Evolutionary conservation across 2,329 filamentous ascomycete genomes (phyloP).

Genomic region (Pseudogymnoascus sp.): DNA sequence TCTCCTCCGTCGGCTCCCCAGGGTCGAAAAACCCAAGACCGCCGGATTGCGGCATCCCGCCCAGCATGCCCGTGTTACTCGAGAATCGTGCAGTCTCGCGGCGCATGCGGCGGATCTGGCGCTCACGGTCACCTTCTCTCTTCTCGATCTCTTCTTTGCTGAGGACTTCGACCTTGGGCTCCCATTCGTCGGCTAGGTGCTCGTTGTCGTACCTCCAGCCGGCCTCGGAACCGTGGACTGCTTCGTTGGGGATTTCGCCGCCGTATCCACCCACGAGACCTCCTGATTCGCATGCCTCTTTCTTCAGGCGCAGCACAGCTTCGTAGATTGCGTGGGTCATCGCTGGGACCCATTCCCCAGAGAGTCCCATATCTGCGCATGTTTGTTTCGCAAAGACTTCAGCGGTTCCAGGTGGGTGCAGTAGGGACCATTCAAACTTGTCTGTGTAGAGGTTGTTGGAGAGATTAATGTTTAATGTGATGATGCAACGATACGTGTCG

Average conservation of each 20-base stretch:
- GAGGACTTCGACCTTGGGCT: slow-evolving; percentile 71
- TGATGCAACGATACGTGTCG: slow-evolving; percentile 89
- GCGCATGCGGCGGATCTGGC: slow-evolving; percentile 77
- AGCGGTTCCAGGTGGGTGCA: slow-evolving; percentile 85
- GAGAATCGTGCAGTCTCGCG: slow-evolving; percentile 91
- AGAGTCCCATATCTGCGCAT: slow-evolving; percentile 81
- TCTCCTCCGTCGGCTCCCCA: slow-evolving; percentile 56
- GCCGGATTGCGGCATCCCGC: slow-evolving; percentile 57
- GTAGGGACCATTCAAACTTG: slow-evolving; percentile 94
- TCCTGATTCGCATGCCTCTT: slow-evolving; percentile 89
- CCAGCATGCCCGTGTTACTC: slow-evolving; percentile 73
- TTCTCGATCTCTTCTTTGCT: slow-evolving; percentile 98
- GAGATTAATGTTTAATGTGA: slow-evolving; percentile 84
- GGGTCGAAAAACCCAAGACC: slow-evolving; percentile 46
- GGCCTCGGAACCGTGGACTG: slow-evolving; percentile 71
- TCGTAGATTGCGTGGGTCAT: slow-evolving; percentile 98
- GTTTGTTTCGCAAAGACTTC: slow-evolving; percentile 90
- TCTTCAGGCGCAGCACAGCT: slow-evolving; percentile 84
- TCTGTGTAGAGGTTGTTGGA: slow-evolving; percentile 89
- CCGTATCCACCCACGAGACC: slow-evolving; percentile 69
- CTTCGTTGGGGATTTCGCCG: slow-evolving; percentile 78
- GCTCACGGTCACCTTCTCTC: slow-evolving; percentile 85
- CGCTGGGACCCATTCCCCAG: slow-evolving; percentile 87
- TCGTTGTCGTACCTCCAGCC: slow-evolving; percentile 96
- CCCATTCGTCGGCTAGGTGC: slow-evolving; percentile 76